phyloP scores from a whole-genome alignment of 2,329 filamentous ascomycete species.

The Talaromyces sp. region DNA sequence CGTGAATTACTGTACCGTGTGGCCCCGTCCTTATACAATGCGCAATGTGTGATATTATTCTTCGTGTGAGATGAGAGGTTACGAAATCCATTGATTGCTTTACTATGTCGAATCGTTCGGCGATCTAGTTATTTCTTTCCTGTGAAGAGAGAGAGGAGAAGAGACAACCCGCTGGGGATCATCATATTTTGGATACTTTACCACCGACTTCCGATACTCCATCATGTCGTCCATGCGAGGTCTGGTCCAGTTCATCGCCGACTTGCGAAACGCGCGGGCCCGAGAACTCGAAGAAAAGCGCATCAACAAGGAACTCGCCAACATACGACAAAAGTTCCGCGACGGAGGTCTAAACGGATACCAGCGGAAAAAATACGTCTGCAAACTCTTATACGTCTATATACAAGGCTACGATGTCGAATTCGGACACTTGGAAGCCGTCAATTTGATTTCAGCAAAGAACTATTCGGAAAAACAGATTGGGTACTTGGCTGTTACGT shows the following conservation, averaged over 20 bases:
- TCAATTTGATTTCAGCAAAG: conserved; percentile 91
- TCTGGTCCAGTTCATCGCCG: conserved; percentile 96
- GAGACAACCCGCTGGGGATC: not conserved
- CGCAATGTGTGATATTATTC: conserved; percentile 1
- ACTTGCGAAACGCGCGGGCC: conserved; percentile 88
- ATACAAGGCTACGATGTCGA: conserved; percentile 99
- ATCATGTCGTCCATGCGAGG: conserved; percentile 55
- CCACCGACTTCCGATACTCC: not conserved
- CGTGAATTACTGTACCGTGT: not conserved
- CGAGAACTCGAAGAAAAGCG: conserved; percentile 96
- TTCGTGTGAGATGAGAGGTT: conserved; percentile 5
- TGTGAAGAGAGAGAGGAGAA: not conserved
- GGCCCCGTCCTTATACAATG: not conserved
- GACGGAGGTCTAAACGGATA: conserved; percentile 90
- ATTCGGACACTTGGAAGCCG: conserved; percentile 95
- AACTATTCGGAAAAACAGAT: conserved; percentile 99
- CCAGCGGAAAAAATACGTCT: conserved; percentile 99
- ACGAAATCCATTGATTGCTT: conserved; percentile 1
- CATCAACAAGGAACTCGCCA: conserved; percentile 98
- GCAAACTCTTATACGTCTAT: conserved; percentile 99
- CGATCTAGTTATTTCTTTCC: not conserved
- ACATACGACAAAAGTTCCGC: conserved; percentile 98
- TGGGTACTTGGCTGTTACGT: conserved; percentile 92
- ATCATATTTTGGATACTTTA: not conserved
- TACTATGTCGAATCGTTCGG: conserved; percentile 11